phyloP scores from a whole-genome alignment of 2,329 filamentous ascomycete genomes.

The Clarireedia homoeocarpa region DNA sequence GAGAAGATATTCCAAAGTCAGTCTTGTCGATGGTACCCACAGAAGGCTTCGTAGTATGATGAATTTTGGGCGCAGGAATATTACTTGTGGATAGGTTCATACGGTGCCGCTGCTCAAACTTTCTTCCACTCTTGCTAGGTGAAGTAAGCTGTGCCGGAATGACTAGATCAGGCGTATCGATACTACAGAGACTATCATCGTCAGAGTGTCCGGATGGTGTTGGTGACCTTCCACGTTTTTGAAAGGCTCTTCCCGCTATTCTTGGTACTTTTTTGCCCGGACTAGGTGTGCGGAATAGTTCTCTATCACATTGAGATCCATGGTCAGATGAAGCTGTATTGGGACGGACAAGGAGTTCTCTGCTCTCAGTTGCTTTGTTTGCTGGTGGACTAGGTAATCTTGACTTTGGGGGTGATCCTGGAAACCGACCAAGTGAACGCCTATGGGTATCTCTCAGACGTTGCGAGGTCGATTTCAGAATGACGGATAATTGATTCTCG shows the following conservation, averaged over 20 bases:
- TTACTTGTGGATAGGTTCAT: conserved; percentile 13
- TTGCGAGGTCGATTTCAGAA: conserved; percentile 10
- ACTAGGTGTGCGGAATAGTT: conserved; percentile 15
- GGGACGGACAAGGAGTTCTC: conserved; percentile 15
- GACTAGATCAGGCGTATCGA: conserved; percentile 16
- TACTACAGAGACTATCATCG: conserved; percentile 21
- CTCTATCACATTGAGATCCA: conserved; percentile 16
- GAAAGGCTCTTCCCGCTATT: background rate
- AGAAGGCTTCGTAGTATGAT: background rate
- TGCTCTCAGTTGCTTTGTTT: conserved; percentile 14
- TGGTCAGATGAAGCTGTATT: conserved; percentile 12
- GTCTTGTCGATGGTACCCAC: background rate
- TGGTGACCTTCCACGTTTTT: conserved; percentile 10
- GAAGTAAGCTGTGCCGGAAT: conserved; percentile 20
- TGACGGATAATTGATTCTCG: conserved; percentile 5
- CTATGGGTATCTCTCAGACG: conserved; percentile 5
- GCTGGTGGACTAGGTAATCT: conserved; percentile 18
- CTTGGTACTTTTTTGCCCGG: conserved; percentile 11
- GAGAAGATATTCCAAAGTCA: conserved; percentile 3
- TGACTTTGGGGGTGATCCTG: conserved; percentile 16
- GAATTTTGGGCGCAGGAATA: background rate
- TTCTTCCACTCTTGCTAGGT: conserved; percentile 16
- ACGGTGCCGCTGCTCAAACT: conserved; percentile 8
- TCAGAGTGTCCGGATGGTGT: conserved; percentile 15
- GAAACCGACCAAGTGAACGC: background rate